Evolutionary conservation across 2,329 filamentous ascomycete species (phyloP), one percentile per base, ranked within the genome.

Genomic region (Immersiporthe knoxdaviesiana): DNA sequence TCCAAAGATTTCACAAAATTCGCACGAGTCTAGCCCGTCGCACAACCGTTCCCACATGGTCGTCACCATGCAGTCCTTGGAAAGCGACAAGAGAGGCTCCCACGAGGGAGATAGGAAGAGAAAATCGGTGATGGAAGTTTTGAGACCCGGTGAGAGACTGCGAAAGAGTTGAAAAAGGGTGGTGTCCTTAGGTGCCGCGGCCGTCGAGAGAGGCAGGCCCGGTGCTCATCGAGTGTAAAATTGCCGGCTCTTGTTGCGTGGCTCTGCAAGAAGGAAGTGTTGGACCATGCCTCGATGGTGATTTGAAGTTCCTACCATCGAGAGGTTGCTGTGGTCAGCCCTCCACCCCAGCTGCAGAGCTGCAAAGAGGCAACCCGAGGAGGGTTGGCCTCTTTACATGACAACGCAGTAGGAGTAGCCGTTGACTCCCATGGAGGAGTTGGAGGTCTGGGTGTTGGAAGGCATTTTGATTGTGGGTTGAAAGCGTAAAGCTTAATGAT

Each of bases 331-430:
- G 16, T 18, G 39, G 32, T 21, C 41, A 54, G 30, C 11, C 14
- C 63, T 41, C 35, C 39, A 37, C 59, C 56, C 56, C 66, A 64
- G 41, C 41, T 32, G 50, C 37, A 65, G 63, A 58, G 32, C 35
- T 65, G 63, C 60, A 66, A 70, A 66, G 63, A 64, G 39, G 60
- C 69, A 67, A 32, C 47, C 52, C 58, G 35, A 30, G 6, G 27
- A 30, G 6, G 63, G 41, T 60, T 35, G n/a, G 35, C 63, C 32
- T 1, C 39, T 77, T 76, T 78, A 79, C 77, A 79, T 77, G 74
- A 78, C 74, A 73, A 77, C 73, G 73, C 77, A 79, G 74, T 75
- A 75, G 73, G 71, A 73, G 71, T 73, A 73, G 50, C 64, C 72
- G 37, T 69, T 71, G 74, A 74, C 72, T 73, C 74, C 75, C 70